Conservation (phyloP, 2,329 filamentous ascomycete species). For the Paraphaeosphaeria minitans region DNA sequence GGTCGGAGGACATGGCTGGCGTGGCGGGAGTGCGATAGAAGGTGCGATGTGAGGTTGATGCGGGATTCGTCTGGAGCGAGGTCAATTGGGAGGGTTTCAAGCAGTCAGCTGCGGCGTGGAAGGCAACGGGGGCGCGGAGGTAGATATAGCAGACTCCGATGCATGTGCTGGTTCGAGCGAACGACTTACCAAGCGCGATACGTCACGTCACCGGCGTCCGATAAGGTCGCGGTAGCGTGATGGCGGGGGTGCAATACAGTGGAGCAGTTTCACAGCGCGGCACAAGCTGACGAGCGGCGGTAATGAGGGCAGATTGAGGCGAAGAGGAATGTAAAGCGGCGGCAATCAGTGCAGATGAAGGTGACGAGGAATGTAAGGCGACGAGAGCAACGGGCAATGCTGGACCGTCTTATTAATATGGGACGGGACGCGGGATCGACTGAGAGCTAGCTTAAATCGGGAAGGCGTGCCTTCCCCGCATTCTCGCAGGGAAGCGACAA, state of each 20-base stretch:
- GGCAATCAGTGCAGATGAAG: slow-evolving; percentile 16
- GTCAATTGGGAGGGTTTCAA: slow-evolving; percentile 6
- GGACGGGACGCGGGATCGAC: slow-evolving; percentile 14
- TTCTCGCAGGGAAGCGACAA: slow-evolving; percentile 33
- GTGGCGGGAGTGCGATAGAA: slow-evolving; percentile 7
- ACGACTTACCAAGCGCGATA: slow-evolving; percentile 16
- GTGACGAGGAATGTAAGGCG: slow-evolving; percentile 9
- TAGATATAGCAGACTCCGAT: slow-evolving; percentile 7
- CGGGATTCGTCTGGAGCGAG: slow-evolving; percentile 2
- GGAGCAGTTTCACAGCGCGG: slow-evolving; percentile 20
- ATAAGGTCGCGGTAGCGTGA: slow-evolving; percentile 19
- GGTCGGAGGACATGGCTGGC: slow-evolving; percentile 44
- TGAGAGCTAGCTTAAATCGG: slow-evolving; percentile 20
- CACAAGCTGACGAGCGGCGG: slow-evolving; percentile 16
- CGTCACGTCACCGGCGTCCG: slow-evolving; percentile 21
- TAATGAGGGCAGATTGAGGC: slow-evolving; percentile 15
- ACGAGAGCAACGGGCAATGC: slow-evolving; percentile 13
- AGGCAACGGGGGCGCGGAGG: neutral
- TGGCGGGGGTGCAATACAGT: slow-evolving; percentile 8
- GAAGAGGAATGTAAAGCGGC: slow-evolving; percentile 10
- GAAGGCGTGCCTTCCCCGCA: slow-evolving; percentile 42
- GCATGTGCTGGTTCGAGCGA: neutral
- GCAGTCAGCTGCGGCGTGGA: neutral
- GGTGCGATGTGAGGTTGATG: slow-evolving; percentile 1
- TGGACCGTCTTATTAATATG: slow-evolving; percentile 33